Base-by-base conservation (phyloP, 2,329 filamentous ascomycete species). In the Neonectria faginata region DNA sequence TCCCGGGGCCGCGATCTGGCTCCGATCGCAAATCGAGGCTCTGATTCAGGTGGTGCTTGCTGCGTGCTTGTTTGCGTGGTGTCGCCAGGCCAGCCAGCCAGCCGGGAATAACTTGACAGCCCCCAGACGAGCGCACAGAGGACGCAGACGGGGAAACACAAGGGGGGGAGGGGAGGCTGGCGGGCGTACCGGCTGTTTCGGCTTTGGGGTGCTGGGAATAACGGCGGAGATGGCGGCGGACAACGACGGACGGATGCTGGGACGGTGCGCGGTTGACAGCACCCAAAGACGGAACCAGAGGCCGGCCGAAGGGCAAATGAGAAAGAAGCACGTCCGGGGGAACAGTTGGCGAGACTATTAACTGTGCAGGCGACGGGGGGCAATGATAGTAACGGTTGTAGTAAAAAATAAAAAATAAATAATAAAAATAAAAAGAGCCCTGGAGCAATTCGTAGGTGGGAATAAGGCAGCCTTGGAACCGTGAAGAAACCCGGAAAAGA, bases 201-300 rank as follows among this genome's bases (percentile, higher is more conserved):
- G 69, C 67, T 72, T 71, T 68, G 69, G 69, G 63, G 67, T 69
- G 70, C 73, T 76, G 76, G 76, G 64, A 77, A 76, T 76, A 76
- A 76, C 54, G 57, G 52, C 66, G 66, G 70, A 65, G 65, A 66
- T 67, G 60, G 59, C 42, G 16, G 18, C 16, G n/a, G 39, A n/a
- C 16, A 41, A 41, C n/a, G 16, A 18, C 50, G 64, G 60, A 67
- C 57, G 60, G 62, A 66, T 25, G 68, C 31, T 3, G 11, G 22
- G n/a, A 25, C 25, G 25, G 25, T 25, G 25, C 25, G 25, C 5
- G 5, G 25, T 25, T 25, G 25, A 25, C 25, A 25, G 5, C 25
- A 25, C 5, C 25, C 20, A 48, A 60, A 64, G 57, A 66, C 36
- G 62, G 51, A 60, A 60, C 54, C 39, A 56, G n/a, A 63, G 31